phyloP scores from a whole-genome alignment of 2,329 filamentous ascomycete species.

The Colletotrichum kahawae region DNA sequence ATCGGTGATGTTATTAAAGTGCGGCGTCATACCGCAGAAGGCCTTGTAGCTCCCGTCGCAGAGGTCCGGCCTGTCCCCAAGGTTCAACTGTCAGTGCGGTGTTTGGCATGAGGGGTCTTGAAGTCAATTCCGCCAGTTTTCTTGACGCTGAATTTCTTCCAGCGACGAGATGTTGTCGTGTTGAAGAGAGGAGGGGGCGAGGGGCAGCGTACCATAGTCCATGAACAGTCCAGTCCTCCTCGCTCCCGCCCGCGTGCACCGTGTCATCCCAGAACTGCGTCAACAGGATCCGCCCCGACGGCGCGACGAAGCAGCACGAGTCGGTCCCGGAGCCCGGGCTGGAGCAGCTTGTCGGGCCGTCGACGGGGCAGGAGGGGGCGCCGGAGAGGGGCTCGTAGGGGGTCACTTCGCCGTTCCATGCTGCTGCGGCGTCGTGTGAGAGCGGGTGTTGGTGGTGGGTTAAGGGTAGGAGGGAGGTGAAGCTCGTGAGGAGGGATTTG shows the following conservation, averaged over 20 bases:
- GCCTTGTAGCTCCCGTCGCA: constrained; percentile 49
- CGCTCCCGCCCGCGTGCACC: constrained; percentile 42
- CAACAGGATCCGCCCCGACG: constrained; percentile 44
- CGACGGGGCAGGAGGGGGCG: constrained; percentile 43
- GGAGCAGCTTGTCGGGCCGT: constrained; percentile 46
- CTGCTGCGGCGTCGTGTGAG: not conserved
- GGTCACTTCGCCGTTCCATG: constrained; percentile 17
- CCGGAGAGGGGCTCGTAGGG: constrained; percentile 40
- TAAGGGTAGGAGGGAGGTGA: not conserved
- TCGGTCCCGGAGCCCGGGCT: constrained; percentile 37
- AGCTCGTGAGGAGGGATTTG: not conserved
- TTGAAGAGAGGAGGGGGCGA: not conserved
- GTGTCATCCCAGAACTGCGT: constrained; percentile 51
- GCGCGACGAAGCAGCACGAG: constrained; percentile 47
- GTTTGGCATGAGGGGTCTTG: not conserved
- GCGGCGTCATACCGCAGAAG: constrained; percentile 46
- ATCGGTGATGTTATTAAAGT: constrained; percentile 46
- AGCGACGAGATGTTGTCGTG: rapidly evolving
- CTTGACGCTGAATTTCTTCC: not conserved
- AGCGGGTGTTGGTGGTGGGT: not conserved
- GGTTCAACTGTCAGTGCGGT: not conserved
- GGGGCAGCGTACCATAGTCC: constrained; percentile 41
- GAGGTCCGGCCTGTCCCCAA: constrained; percentile 41
- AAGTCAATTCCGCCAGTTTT: not conserved
- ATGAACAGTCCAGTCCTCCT: constrained; percentile 49